These are phyloP conservation scores for Diplodia seriata DNA, from an alignment of 2,329 filamentous ascomycete species.

Conservation along the genomic window DNA sequence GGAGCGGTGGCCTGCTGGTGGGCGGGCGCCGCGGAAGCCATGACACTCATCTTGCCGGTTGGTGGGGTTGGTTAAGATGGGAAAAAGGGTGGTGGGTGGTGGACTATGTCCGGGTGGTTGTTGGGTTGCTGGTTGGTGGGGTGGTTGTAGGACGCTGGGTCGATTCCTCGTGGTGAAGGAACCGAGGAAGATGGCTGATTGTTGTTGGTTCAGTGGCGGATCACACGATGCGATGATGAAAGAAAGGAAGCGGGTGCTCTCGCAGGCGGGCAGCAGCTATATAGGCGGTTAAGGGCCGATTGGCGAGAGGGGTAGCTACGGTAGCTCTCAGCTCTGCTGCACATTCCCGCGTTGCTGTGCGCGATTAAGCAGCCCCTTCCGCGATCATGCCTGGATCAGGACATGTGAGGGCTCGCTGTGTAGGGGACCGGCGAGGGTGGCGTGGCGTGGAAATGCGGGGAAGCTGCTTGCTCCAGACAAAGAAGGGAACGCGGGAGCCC, in stretches of 20 bases:
- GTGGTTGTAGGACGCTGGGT: conserved; percentile 1
- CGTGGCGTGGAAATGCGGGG: conserved; percentile 18
- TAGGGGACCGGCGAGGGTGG: conserved; percentile 2
- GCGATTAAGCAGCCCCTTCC: conserved; percentile 22
- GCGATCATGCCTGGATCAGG: conserved; percentile 28
- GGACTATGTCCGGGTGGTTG: conserved; percentile 14
- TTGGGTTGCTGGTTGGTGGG: background rate
- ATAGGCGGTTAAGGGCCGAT: conserved; percentile 18
- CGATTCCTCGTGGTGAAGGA: conserved; percentile 15
- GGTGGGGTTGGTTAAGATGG: background rate
- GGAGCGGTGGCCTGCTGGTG: conserved; percentile 8
- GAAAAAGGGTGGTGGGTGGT: background rate
- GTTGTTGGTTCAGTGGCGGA: conserved; percentile 9
- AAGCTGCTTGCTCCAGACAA: conserved; percentile 14
- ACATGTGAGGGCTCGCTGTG: background rate
- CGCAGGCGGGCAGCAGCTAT: conserved; percentile 7
- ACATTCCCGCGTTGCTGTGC: conserved; percentile 19
- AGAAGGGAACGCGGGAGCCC: background rate
- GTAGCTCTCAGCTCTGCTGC: background rate
- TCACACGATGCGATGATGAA: conserved; percentile 22
- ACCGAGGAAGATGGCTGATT: conserved; percentile 11
- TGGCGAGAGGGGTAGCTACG: conserved; percentile 7
- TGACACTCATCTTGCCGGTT: conserved; percentile 32
- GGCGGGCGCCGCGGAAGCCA: conserved; percentile 17
- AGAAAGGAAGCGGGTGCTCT: background rate